Base-by-base conservation (phyloP, 192 early-diverging fungal genomes). In the Dissophora globulifera region DNA sequence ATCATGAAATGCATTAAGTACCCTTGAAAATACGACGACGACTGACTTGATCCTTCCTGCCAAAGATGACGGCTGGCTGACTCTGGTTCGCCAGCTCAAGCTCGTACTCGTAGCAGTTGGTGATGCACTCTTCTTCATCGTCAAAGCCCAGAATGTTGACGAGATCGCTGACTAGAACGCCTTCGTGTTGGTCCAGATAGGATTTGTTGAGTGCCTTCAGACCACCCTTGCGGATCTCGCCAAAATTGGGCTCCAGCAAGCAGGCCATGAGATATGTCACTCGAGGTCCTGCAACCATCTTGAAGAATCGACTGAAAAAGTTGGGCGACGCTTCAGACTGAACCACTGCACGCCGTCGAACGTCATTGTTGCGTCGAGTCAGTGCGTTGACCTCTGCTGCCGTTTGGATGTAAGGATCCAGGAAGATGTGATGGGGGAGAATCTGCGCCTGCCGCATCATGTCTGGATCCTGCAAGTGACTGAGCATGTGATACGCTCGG, bases 401-500 rank as follows among this genome's bases (percentile, higher is more conserved):
- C 16, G 84, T 76, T 54, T 93, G 89, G 10, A 97, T 85, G 16
- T 85, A 69, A 0, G 89, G 87, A 13, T 86, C 64, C 9, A 78
- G 27, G 41, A 94, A 90, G 9, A 93, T 78, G 22, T 83, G 71
- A 0, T 49, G 32, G 0, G 85, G 88, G 12, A 95, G 81, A 4
- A 84, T 65, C 22, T 88, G 86, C 4, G 88, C 85, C 32, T 87
- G 81, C 2, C 89, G 86, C 20, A 88, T 82, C 51, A 92, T 84
- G 50, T 96, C 94, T 31, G 83, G 79, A 67, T 93, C 89, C 57
- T 83, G 88, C 45, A 91, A 58, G 40, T 95, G 91, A 17, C 87
- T 82, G 11, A 94, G 82, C 13, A 97, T 84, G 59, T 93, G 90
- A 82, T 97, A 97, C 0, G 93, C 96, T 35, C 90, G 86, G 65